Conservation (phyloP, 2,329 filamentous ascomycete species). For the Ophiobolus disseminans region DNA sequence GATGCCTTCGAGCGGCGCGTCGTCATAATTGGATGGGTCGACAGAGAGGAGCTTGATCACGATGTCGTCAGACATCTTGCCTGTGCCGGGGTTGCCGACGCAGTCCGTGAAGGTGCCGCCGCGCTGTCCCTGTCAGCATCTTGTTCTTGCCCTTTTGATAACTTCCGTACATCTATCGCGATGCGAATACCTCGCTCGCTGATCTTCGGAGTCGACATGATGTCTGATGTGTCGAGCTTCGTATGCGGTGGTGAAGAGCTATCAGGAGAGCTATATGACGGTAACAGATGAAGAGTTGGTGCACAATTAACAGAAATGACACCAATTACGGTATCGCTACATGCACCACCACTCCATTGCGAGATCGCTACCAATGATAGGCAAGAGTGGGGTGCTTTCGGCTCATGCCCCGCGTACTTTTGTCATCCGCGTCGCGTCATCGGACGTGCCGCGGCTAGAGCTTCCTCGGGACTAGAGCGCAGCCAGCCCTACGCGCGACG, state of each 20-base stretch:
- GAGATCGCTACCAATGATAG: neutral
- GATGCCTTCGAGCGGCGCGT: constrained; percentile 91
- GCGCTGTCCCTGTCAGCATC: constrained; percentile 56
- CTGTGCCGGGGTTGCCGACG: constrained; percentile 78
- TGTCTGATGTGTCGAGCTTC: constrained; percentile 1
- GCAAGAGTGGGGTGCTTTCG: constrained; percentile 3
- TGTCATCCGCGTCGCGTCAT: constrained; percentile 1
- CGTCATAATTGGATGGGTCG: constrained; percentile 87
- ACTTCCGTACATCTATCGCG: constrained; percentile 63
- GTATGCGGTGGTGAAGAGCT: neutral
- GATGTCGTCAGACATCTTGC: constrained; percentile 73
- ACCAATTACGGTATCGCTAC: neutral
- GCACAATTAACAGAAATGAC: neutral
- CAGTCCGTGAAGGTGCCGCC: constrained; percentile 94
- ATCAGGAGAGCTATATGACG: too few species aligned
- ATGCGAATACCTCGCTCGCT: constrained; percentile 70
- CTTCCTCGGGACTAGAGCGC: too few species aligned
- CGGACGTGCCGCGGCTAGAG: neutral
- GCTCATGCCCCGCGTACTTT: constrained; percentile 6
- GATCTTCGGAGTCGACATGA: constrained; percentile 37
- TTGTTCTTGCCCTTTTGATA: neutral
- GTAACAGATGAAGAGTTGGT: too few species aligned
- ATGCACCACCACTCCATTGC: neutral
- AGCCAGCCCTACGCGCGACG: too few species aligned
- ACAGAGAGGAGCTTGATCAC: constrained; percentile 89